phyloP scores from a whole-genome alignment of 1,284 basidiomycete genomes.

The Rhodotorula sp. region DNA sequence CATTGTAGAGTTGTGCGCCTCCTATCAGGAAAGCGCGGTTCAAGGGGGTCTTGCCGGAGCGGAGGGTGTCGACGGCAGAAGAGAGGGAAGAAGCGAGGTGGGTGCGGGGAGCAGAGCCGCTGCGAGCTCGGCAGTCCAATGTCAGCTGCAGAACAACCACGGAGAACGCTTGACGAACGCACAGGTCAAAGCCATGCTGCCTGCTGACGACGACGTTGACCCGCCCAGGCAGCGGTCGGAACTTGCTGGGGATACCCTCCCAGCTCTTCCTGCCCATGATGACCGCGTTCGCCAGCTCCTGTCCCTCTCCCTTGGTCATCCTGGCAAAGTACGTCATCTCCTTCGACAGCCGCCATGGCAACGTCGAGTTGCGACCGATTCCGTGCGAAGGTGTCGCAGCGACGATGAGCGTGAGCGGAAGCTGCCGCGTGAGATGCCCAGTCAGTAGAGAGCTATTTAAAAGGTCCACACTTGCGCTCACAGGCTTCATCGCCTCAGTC shows the following conservation, averaged over 20 bases:
- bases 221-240: constrained; percentile 74
- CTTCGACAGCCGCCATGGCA: constrained; percentile 85
- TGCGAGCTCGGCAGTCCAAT: neutral
- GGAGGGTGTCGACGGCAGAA: constrained; percentile 40
- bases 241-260: constrained; percentile 91
- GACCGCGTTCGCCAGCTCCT: constrained; percentile 65
- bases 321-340: constrained; percentile 93
- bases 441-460: neutral
- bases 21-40: constrained; percentile 74
- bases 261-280: constrained; percentile 98
- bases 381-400: constrained; percentile 84
- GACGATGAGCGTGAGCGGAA: constrained; percentile 77
- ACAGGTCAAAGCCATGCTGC: constrained; percentile 64
- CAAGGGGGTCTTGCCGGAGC: constrained; percentile 25
- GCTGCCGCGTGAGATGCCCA: constrained; percentile 13
- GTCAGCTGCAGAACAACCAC: neutral
- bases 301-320: constrained; percentile 61
- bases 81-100: constrained; percentile 42
- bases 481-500: constrained; percentile 17
- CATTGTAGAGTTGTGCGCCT: constrained; percentile 64
- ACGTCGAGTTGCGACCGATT: constrained; percentile 69
- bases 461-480: neutral
- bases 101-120: constrained; percentile 6
- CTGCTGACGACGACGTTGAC: constrained; percentile 79
- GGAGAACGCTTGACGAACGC: constrained; percentile 45